Evolutionary conservation across 176 grass and related monocot species (phyloP).

Genomic region (Triticum urartu): DNA sequence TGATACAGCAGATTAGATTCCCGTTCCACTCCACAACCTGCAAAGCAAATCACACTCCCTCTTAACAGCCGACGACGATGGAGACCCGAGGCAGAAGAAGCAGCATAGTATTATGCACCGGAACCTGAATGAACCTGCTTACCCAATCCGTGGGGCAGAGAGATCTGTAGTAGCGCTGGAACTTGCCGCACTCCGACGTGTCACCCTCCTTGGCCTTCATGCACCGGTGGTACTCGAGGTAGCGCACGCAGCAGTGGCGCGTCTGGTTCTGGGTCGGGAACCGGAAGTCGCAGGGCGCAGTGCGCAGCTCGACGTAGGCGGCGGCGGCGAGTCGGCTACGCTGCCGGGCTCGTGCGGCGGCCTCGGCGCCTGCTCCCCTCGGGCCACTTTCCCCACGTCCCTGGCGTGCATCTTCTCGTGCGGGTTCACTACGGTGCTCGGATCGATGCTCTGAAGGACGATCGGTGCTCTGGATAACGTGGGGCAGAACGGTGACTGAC

Average conservation of each 20-base stretch:
- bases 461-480: no score
- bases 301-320: not conserved
- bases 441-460: no score
- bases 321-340: not conserved
- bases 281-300: conserved; percentile 28
- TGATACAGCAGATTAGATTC: not conserved
- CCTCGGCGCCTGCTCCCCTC: no score
- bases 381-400: no score
- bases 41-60: not conserved
- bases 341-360: no score
- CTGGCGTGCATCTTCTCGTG: no score
- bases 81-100: not conserved
- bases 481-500: no score
- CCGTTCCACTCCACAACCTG: not conserved
- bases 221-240: conserved; percentile 54
- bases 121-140: not conserved
- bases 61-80: not conserved
- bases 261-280: conserved; percentile 50
- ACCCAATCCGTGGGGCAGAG: not conserved
- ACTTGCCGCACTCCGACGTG: no score
- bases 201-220: not conserved
- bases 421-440: no score
- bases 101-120: not conserved
- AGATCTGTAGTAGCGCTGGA: not conserved
- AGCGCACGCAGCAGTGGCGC: conserved; percentile 44